Evolutionary conservation across 73 alveolate genomes (phyloP).

Genomic region (Durusdinium trenchii): DNA sequence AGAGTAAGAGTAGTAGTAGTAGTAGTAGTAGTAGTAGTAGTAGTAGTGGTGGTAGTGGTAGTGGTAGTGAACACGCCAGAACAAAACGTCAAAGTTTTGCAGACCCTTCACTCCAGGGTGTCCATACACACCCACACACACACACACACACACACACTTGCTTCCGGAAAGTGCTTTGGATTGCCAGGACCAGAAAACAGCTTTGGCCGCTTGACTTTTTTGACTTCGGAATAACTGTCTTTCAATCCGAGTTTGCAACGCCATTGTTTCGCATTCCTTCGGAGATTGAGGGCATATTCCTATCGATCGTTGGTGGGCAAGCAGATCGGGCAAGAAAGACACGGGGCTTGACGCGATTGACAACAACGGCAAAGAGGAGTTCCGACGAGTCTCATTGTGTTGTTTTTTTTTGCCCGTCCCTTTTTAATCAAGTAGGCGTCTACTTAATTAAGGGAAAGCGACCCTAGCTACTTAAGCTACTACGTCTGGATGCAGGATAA

Average conservation of each 20-base stretch:
- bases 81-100: neutral
- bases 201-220: conserved; percentile 46
- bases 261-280: neutral
- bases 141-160: neutral
- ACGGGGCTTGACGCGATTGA: neutral
- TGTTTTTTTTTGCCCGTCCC: too few relatives aligned
- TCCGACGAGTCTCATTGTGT: too few relatives aligned
- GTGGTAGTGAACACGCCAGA: neutral
- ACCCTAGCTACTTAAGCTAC: too few relatives aligned
- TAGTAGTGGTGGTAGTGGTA: neutral
- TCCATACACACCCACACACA: neutral
- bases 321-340: neutral
- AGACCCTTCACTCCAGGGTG: neutral
- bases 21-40: neutral
- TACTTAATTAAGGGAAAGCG: too few relatives aligned
- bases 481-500: too few relatives aligned
- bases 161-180: neutral
- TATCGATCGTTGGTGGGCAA: neutral
- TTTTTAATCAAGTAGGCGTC: too few relatives aligned
- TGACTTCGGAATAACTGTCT: neutral
- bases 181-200: conserved; percentile 72
- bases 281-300: neutral
- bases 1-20: too few relatives aligned
- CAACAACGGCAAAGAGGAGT: too few relatives aligned
- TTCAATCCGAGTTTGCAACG: neutral